A percentile compares a stretch with the other conserved stretches of the same genome.
Conservation (phyloP, 768 basidiomycete genomes). For the Coprinopsis sp. region DNA sequence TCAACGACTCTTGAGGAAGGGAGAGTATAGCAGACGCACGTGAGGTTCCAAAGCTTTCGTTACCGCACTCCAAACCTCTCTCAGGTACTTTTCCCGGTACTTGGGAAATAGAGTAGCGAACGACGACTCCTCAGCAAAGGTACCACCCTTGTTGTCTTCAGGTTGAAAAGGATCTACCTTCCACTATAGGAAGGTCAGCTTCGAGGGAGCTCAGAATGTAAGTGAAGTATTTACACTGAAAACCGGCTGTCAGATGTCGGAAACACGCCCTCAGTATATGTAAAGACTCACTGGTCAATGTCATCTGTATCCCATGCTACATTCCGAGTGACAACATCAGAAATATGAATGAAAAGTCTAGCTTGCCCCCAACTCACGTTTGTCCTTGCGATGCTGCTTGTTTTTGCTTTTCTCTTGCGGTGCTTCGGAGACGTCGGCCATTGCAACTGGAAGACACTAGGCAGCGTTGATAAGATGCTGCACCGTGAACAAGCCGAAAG, state of each 20-base stretch:
- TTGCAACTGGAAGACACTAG: no score
- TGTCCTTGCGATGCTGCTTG: conserved; percentile 89
- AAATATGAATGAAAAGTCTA: not conserved
- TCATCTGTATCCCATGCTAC: conserved; percentile 99
- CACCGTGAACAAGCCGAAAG: no score
- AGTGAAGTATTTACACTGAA: not conserved
- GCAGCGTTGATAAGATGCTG: no score
- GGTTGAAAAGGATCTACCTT: conserved; percentile 77
- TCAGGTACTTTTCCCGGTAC: conserved; percentile 94
- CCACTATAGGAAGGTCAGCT: no score
- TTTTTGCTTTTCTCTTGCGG: conserved; percentile 66
- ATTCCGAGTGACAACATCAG: conserved; percentile 17
- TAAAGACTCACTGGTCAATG: conserved; percentile 83
- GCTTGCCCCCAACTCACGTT: conserved; percentile 57
- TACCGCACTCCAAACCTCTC: conserved; percentile 92
- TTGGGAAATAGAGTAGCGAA: conserved; percentile 98
- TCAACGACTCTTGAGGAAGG: not conserved
- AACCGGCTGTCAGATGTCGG: not conserved
- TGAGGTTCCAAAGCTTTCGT: conserved; percentile 79
- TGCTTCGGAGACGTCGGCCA: conserved; percentile 30
- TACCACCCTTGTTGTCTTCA: conserved; percentile 72
- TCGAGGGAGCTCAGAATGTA: conserved; percentile 37
- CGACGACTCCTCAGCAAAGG: conserved; percentile 93
- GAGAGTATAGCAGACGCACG: conserved; percentile 36
- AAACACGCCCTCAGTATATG: not conserved